Conservation (phyloP, 192 early-diverging fungal genomes). For the Linnemannia exigua region DNA sequence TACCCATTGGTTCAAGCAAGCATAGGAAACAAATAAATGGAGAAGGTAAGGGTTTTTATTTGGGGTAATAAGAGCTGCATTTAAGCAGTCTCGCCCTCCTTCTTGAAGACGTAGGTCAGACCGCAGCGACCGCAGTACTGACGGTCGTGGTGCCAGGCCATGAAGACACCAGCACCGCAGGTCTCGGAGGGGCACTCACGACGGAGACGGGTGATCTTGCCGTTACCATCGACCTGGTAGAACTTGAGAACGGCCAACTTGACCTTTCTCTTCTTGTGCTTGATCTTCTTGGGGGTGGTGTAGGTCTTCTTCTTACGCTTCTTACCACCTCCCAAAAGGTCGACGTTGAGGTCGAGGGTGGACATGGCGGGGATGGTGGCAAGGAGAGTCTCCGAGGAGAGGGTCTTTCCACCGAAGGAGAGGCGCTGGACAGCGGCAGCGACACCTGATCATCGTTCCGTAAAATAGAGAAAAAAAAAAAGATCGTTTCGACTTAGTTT, state of each 20-base stretch:
- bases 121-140: conserved; percentile 99
- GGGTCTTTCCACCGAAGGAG: conserved; percentile 67
- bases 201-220: conserved; percentile 98
- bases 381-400: conserved; percentile 46
- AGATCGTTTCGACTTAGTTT: not conserved
- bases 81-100: conserved; percentile 69
- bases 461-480: not conserved
- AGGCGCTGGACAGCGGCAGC: conserved; percentile 71
- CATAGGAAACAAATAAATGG: not conserved
- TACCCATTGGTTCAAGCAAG: not conserved
- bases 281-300: conserved; percentile 99
- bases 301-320: conserved; percentile 99
- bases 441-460: conserved; percentile 61
- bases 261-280: conserved; percentile 99
- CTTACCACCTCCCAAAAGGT: conserved; percentile 91
- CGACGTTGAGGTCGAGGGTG: conserved; percentile 65
- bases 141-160: conserved; percentile 98
- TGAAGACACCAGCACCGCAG: conserved; percentile 99
- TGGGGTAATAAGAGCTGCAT: conserved; percentile 40
- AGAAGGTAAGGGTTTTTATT: conserved; percentile 43
- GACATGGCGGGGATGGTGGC: conserved; percentile 51
- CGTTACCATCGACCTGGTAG: conserved; percentile 99
- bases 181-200: conserved; percentile 98
- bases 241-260: conserved; percentile 99
- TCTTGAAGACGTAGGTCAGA: conserved; percentile 96